A percentile compares a stretch with the other conserved stretches of the same genome.
phyloP scores from a whole-genome alignment of 1,284 basidiomycete genomes.

The Dichomitus squalens region DNA sequence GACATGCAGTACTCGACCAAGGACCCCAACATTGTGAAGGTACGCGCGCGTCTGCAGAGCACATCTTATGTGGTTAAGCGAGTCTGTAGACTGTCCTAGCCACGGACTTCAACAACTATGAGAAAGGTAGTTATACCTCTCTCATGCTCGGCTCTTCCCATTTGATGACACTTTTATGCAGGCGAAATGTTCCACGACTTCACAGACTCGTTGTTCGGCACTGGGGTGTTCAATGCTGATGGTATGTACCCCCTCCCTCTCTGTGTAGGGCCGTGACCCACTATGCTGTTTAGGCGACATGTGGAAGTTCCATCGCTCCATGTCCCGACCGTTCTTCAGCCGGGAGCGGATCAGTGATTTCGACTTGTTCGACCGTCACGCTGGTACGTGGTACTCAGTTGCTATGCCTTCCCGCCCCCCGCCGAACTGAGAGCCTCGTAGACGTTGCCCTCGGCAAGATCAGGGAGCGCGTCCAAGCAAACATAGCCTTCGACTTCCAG shows the following conservation, averaged over 20 bases:
- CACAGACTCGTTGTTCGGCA: slow-evolving; percentile 40
- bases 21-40: slow-evolving; percentile 24
- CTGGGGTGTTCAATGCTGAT: slow-evolving; percentile 51
- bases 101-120: slow-evolving; percentile 45
- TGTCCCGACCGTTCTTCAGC: slow-evolving; percentile 40
- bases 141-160: neutral
- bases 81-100: slow-evolving; percentile 38
- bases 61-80: neutral
- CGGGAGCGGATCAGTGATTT: slow-evolving; percentile 44
- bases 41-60: neutral
- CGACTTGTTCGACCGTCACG: slow-evolving; percentile 47
- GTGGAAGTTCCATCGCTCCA: slow-evolving; percentile 50
- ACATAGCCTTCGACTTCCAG: slow-evolving; percentile 49
- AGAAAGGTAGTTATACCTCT: slow-evolving; percentile 38
- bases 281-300: slow-evolving; percentile 34
- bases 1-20: slow-evolving; percentile 19
- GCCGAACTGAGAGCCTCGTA: neutral
- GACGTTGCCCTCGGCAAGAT: slow-evolving; percentile 37
- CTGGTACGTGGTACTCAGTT: slow-evolving; percentile 24
- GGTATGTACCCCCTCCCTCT: slow-evolving; percentile 27
- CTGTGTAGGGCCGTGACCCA: neutral
- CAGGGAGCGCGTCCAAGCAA: slow-evolving; percentile 35
- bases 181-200: slow-evolving; percentile 22
- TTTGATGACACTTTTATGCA: neutral
- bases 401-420: too few species aligned